Evolutionary conservation across 768 basidiomycete genomes (phyloP), one percentile per base, ranked within the genome.

Genomic region (Lentinula sp.): DNA sequence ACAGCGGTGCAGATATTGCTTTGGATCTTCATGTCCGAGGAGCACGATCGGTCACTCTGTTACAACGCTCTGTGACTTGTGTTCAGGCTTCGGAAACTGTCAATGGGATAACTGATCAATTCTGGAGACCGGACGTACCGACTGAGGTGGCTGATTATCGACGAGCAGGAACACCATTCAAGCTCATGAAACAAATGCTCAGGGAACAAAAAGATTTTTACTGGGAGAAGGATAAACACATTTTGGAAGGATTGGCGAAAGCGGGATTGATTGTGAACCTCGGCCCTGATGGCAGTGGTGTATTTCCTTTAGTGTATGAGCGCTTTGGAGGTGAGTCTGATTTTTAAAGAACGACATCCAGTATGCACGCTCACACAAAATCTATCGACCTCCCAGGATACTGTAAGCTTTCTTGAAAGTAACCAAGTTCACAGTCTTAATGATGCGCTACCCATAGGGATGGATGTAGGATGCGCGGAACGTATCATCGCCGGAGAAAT

Each of bases 401-500:
- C 13, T 39, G 37, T 39, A 39, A 3, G 37, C 28, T 28, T 28
- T 39, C 37, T 39, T 6, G 37, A 39, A 57, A 37, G 23, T 39
- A 39, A 39, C 12, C 37, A 39, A 39, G 37, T 39, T 9, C 9
- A 13, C 37, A 33, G 23, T 42, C 20, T 41, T 41, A 10, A 42
- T 28, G 35, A 53, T 53, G 28, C 28, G 28, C 28, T 36, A n/a
- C 10, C 18, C 2, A 10, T 41, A 73, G 72, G 70, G 70, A 45
- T 74, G 20, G 81, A 82, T 63, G 75, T 77, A 54, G 84, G 82
- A 37, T 79, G 79, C 46, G 77, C 77, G 37, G 75, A 83, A 65
- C 72, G 79, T 61, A 80, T 86, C 63, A 76, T 76, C 42, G 73
- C 79, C 46, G 83, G 83, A 6, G 77, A 83, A 65, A 80, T 86